A percentile compares a stretch with the other conserved stretches of the same genome.
These are phyloP conservation scores for Cystofilobasidium macerans DNA, from an alignment of 768 basidiomycete species.

Conservation along the genomic window DNA sequence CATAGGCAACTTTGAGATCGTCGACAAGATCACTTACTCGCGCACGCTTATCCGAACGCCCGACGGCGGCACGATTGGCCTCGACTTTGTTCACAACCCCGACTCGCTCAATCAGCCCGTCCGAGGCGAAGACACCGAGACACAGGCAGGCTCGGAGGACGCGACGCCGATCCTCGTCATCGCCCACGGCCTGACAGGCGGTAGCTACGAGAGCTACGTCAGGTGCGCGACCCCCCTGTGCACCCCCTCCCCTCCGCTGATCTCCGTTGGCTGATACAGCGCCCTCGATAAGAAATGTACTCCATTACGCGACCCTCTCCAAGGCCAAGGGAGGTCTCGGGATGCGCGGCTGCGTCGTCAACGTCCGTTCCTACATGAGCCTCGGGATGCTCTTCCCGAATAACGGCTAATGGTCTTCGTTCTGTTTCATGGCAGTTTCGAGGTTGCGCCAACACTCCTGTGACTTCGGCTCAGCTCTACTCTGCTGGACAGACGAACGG, in stretches of 20 bases:
- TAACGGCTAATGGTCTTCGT: no score
- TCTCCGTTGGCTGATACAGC: constrained; percentile 62
- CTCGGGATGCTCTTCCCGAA: no score
- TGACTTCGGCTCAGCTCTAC: constrained; percentile 69
- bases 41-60: constrained; percentile 36
- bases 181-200: constrained; percentile 45
- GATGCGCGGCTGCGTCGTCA: constrained; percentile 79
- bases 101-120: not conserved
- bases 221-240: not conserved
- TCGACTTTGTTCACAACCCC: constrained; percentile 2
- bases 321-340: constrained; percentile 69
- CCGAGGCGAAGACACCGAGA: constrained; percentile 34
- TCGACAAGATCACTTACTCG: constrained; percentile 39
- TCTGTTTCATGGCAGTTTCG: constrained; percentile 16
- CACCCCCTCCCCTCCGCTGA: not conserved
- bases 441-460: constrained; percentile 54
- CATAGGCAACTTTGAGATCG: constrained; percentile 39
- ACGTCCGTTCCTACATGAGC: constrained; percentile 53
- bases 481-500: constrained; percentile 73
- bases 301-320: constrained; percentile 60
- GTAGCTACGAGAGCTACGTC: constrained; percentile 28
- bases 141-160: constrained; percentile 28
- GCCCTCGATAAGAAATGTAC: constrained; percentile 71
- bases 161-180: constrained; percentile 42
- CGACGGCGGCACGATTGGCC: constrained; percentile 42